Base-by-base conservation (phyloP, 768 basidiomycete species). In the Guyanaporus albipodus region DNA sequence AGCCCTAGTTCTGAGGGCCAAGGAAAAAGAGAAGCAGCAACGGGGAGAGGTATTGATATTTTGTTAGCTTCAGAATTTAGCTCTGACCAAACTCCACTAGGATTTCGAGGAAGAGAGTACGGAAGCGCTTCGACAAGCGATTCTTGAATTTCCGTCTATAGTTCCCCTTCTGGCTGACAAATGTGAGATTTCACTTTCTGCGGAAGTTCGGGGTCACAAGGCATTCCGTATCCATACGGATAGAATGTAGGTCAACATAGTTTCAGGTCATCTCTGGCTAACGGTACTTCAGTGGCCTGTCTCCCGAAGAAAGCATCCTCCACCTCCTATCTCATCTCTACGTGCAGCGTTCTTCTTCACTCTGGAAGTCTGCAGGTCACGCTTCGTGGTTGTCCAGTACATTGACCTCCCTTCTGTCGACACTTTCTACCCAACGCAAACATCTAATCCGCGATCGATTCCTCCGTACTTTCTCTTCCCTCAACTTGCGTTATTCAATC, bases 261-360 rank as follows among this genome's bases (percentile, higher is more conserved):
- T 34, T 46, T 26, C 21, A 12, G 29, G 23, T 14, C 12, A 14
- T 37, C 37, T 8, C 22, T 19, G 6, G 23, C 50, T 67, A 42
- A 53, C 50, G 24, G 28, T 46, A 36, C 17, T 36, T 12, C 48
- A 56, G 54, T 73, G 78, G 39, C 63, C 60, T 44, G 31, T 60
- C 78, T 15, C 58, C 69, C 0, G 61, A 69, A 14, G 60, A 76
- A 21, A 65, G 71, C 8, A 75, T 77, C 3, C 68, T 91, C 0
- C 86, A 96, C 54, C 78, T 96, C 8, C 76, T 97, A 4, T 87
- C 89, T 0, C 89, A 93, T 58, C 79, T 97, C 19, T 98, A 98
- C 63, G 88, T 78, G 4, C 80, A 85, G 34, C 85, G 91, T 7
- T 87, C 90, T 0, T 73, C 68, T 8, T 63, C 82, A 0, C 63